A percentile compares a stretch with the other conserved stretches of the same genome.
phyloP scores from a whole-genome alignment of 177 flowering plant species.

The Tripterygium wilfordii region DNA sequence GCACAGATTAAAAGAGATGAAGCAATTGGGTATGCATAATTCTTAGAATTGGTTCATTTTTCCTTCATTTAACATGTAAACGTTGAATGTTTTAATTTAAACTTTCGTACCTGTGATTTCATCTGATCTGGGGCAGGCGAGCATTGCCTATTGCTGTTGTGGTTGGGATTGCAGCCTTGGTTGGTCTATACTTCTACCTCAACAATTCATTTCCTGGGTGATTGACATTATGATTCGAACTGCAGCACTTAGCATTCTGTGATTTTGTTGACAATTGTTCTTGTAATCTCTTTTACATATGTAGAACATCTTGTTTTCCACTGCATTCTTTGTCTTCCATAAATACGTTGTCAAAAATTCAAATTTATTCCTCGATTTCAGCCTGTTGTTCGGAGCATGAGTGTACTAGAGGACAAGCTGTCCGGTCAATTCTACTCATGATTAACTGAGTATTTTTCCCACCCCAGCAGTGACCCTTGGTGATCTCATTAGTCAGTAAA shows the following conservation, averaged over 20 bases:
- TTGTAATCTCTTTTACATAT: constrained; percentile 4
- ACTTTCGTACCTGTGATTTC: neutral
- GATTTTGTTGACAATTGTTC: neutral
- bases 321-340: neutral
- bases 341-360: too few relatives aligned
- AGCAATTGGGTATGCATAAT: constrained; percentile 63
- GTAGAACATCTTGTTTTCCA: neutral
- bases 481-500: too few relatives aligned
- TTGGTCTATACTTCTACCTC: constrained; percentile 77
- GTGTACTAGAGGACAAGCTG: too few relatives aligned
- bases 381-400: too few relatives aligned
- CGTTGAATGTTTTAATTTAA: too few relatives aligned
- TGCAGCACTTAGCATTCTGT: too few relatives aligned
- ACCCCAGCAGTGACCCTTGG: too few relatives aligned
- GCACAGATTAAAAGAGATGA: constrained; percentile 72
- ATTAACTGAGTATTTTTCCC: too few relatives aligned
- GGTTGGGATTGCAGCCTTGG: constrained; percentile 60
- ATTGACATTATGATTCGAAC: neutral
- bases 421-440: too few relatives aligned
- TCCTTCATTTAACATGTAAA: neutral
- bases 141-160: constrained; percentile 74
- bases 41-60: neutral
- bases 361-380: too few relatives aligned
- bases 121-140: constrained; percentile 34
- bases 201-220: constrained; percentile 34